These are phyloP conservation scores for Colletotrichum sp. DNA, from an alignment of 2,329 filamentous ascomycete genomes.

Conservation along the genomic window DNA sequence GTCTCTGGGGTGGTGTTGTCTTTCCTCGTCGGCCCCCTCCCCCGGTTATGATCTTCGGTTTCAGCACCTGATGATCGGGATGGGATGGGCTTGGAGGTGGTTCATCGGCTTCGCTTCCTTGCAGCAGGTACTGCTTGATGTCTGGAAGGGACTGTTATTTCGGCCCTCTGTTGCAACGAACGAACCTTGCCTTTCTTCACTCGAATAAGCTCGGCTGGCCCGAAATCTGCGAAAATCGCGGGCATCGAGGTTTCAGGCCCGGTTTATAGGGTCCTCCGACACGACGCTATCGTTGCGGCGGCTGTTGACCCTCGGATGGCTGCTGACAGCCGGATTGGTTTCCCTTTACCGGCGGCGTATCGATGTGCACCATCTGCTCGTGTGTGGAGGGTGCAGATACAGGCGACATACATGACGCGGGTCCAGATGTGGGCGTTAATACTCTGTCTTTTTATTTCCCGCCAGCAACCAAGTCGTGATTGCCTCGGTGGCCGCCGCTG, in stretches of 20 bases:
- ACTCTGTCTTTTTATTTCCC: not conserved
- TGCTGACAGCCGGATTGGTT: not conserved
- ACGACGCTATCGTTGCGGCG: constrained; percentile 9
- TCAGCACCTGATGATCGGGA: constrained; percentile 16
- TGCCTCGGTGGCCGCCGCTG: not conserved
- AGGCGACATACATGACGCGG: constrained; percentile 4
- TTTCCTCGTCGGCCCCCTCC: not conserved
- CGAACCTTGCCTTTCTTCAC: not conserved
- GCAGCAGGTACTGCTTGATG: not conserved
- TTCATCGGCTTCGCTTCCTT: not conserved
- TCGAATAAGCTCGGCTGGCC: not conserved
- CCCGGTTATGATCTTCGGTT: constrained; percentile 14
- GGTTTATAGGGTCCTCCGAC: not conserved
- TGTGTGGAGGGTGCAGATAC: not conserved
- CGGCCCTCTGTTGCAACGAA: not conserved
- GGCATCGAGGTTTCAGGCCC: not conserved
- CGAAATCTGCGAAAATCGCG: not conserved
- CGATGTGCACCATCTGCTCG: not conserved
- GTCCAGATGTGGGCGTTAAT: not conserved
- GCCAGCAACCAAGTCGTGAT: not conserved
- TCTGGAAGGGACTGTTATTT: not conserved
- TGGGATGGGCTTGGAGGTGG: constrained; percentile 4
- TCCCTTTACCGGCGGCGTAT: not conserved
- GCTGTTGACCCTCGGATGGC: not conserved
- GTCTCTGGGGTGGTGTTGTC: not conserved